A percentile compares a stretch with the other conserved stretches of the same genome.
Conservation (phyloP, 306 rosid genomes). For the Lagenaria siceraria region DNA sequence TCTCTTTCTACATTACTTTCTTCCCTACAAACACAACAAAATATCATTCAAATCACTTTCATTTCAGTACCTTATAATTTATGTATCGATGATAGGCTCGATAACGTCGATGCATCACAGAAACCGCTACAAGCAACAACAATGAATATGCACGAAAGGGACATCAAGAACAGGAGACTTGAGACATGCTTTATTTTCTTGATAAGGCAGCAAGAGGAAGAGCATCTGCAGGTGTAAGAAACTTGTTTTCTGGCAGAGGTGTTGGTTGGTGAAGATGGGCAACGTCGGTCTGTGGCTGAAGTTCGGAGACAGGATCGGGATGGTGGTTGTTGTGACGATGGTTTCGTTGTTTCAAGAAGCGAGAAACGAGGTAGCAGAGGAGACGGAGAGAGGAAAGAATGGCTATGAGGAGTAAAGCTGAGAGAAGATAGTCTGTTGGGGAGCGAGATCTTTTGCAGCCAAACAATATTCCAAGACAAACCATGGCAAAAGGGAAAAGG, state of each 20-base stretch:
- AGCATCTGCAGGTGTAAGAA: not conserved
- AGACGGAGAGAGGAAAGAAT: constrained; percentile 23
- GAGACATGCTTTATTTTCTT: not conserved
- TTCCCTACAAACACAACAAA: not conserved
- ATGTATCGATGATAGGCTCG: not conserved
- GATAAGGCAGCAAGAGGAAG: not conserved
- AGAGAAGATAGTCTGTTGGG: constrained; percentile 15
- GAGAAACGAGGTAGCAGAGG: constrained; percentile 14
- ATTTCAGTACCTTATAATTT: not conserved
- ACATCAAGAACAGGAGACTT: not conserved
- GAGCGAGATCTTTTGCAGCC: constrained; percentile 21
- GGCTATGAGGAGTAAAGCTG: constrained; percentile 25
- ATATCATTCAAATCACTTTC: not conserved
- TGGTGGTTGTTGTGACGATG: not conserved
- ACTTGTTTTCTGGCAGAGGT: not conserved
- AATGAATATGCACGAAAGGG: not conserved
- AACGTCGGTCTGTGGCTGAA: not conserved
- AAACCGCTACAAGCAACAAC: not conserved
- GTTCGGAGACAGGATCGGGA: constrained; percentile 6
- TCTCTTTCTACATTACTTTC: not conserved
- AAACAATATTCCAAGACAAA: constrained; percentile 23
- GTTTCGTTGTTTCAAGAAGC: not conserved
- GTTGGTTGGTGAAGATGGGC: not conserved
- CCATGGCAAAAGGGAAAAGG: constrained; percentile 16
- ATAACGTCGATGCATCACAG: not conserved